A percentile compares a stretch with the other conserved stretches of the same genome.
Conservation (phyloP, 1,284 basidiomycete species). For the Rhizopogon parksii region DNA sequence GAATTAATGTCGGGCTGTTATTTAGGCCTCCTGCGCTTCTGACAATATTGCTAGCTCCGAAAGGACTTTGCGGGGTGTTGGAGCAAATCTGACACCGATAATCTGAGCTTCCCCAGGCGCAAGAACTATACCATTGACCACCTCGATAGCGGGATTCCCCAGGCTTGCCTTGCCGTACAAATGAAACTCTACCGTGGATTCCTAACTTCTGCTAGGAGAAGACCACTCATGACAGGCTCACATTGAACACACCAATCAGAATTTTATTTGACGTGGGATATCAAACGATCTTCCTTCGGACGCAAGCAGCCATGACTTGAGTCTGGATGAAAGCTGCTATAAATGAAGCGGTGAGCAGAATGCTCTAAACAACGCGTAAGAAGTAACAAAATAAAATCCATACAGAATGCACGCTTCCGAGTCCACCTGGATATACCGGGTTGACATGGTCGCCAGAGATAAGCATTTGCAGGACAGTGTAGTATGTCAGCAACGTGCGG, state of each 20-base stretch:
- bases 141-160: conserved; percentile 31
- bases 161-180: conserved; percentile 25
- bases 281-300: neutral
- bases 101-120: conserved; percentile 22
- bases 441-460: neutral
- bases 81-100: neutral
- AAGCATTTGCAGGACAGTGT: neutral
- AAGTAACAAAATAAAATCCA: neutral
- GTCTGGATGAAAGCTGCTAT: neutral
- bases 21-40: conserved; percentile 23
- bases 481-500: neutral
- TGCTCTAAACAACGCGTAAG: neutral
- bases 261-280: neutral
- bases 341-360: neutral
- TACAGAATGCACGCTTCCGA: no score
- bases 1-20: conserved; percentile 44
- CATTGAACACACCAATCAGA: no score
- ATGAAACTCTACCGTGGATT: conserved; percentile 37
- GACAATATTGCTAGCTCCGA: neutral
- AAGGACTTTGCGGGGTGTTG: neutral
- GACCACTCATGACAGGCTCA: conserved; percentile 32
- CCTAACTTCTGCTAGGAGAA: conserved; percentile 32
- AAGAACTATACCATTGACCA: conserved; percentile 32
- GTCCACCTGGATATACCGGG: neutral
- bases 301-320: no score